These are phyloP conservation scores for Symmetrospora coprosmae DNA, from an alignment of 768 basidiomycete genomes.

Conservation along the genomic window DNA sequence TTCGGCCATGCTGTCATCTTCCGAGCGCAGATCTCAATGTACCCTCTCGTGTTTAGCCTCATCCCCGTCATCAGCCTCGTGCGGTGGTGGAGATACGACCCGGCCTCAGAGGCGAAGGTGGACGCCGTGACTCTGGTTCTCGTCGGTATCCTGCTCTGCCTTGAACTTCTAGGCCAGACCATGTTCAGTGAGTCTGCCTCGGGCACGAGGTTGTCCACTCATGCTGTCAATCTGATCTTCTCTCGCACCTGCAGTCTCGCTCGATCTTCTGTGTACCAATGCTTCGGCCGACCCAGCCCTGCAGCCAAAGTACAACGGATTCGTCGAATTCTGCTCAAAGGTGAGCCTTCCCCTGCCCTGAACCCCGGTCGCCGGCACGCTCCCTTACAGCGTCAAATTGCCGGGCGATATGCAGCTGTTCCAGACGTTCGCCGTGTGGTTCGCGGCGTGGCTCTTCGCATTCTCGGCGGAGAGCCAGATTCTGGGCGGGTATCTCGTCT, in stretches of 20 bases:
- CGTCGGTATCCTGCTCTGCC: background rate
- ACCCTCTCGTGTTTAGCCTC: background rate
- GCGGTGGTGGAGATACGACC: background rate
- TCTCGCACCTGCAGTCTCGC: too few relatives aligned
- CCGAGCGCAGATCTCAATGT: background rate
- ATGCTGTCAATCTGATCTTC: too few relatives aligned
- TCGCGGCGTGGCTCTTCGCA: constrained; percentile 5
- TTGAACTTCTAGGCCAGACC: background rate
- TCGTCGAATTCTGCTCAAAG: background rate
- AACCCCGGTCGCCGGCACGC: too few relatives aligned
- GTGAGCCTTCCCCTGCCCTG: too few relatives aligned
- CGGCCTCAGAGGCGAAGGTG: background rate
- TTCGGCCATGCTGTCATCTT: background rate
- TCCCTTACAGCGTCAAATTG: background rate
- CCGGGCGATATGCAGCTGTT: background rate
- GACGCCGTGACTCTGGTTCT: constrained; percentile 1
- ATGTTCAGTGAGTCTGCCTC: too few relatives aligned
- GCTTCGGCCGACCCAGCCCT: background rate
- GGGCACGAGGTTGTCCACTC: too few relatives aligned
- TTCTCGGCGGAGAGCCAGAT: background rate
- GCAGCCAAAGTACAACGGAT: background rate
- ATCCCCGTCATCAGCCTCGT: background rate
- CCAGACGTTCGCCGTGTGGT: background rate
- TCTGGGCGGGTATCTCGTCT: constrained; percentile 7
- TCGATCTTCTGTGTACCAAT: constrained; percentile 9